Evolutionary conservation across 2,329 filamentous ascomycete species (phyloP), one percentile per base, ranked within the genome.

Genomic region (Cephalotrichum gorgonifer): DNA sequence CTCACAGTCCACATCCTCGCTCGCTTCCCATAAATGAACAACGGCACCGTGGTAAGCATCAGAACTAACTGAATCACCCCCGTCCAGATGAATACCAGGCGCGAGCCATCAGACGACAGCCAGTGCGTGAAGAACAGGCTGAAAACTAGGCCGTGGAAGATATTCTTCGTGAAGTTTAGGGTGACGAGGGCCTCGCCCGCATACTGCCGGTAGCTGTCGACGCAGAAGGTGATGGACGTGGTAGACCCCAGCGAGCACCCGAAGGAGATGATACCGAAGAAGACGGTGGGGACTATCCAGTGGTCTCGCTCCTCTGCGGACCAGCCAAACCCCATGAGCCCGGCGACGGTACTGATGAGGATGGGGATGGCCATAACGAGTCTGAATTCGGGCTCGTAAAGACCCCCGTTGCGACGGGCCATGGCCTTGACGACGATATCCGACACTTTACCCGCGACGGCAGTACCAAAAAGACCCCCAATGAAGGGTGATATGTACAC

Each of bases 241-340:
- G 91, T 96, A 26, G 85, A 89, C 1, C 88, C 91, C 2, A 97
- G 73, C 3, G 86, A 86, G 66, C 91, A 96, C 1, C 91, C 93
- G 60, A 97, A 96, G 1, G 87, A 93, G 28, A 95, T 82, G 44
- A 96, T 64, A 6, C 91, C 91, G 55, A 97, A 96, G 68, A 97
- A 96, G 4, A 95, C 63, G 0, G 91, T 96, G 0, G 93, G 93
- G 0, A 95, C 87, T 47, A 95, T 94, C 86, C 87, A 97, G 22
- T 76, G 72, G 58, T 96, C 81, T 23, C 73, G 73, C 50, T 83
- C 75, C 53, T 88, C 65, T 0, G 85, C 88, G 9, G 85, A 89
- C 93, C 91, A 97, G n/a, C 91, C 91, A 59, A 93, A 97, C 2
- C 89, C 91, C 82, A 96, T 95, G 15, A 97, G 76, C 0, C 93